Percentiles rank a stretch among this genome's conserved stretches.
Evolutionary conservation across 1,284 basidiomycete species (phyloP).

Genomic region (Trichosporon asahii): DNA sequence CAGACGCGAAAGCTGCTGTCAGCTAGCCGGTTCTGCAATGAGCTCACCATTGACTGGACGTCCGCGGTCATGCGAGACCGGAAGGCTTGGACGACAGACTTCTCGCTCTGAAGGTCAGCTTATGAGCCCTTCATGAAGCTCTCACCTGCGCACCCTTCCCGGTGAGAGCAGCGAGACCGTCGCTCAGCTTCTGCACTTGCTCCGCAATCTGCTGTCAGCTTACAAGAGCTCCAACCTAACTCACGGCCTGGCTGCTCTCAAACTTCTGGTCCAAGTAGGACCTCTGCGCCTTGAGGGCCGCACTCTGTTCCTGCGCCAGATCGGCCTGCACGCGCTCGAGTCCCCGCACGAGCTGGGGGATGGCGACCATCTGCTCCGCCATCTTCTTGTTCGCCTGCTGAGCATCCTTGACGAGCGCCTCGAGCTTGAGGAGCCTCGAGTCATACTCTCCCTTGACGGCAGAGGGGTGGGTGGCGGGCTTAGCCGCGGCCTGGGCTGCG

Average conservation of each 20-base stretch:
- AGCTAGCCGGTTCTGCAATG: neutral
- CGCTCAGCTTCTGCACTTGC: neutral
- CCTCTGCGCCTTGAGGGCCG: neutral
- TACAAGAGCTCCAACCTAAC: neutral
- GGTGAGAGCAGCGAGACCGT: neutral
- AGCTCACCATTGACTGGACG: neutral
- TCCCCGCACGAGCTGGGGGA: conserved; percentile 6
- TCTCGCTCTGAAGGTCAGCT: neutral
- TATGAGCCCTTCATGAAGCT: neutral
- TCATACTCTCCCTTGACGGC: conserved; percentile 7
- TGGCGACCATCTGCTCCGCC: conserved; percentile 8
- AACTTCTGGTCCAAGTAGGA: neutral
- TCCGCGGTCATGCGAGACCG: neutral
- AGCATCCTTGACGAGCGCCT: neutral
- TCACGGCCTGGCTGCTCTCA: neutral
- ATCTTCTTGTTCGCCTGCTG: conserved; percentile 11
- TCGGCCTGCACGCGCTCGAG: conserved; percentile 10
- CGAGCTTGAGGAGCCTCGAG: conserved; percentile 10
- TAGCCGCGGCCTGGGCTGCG: neutral
- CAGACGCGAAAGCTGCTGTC: neutral
- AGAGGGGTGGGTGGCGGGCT: neutral
- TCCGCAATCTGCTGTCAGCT: neutral
- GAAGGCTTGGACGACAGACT: neutral
- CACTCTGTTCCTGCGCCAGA: neutral
- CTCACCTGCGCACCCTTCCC: neutral